A percentile compares a stretch with the other conserved stretches of the same genome.
These are phyloP conservation scores for Solanum hybrid DNA, from an alignment of 305 asterid species.

Conservation along the genomic window DNA sequence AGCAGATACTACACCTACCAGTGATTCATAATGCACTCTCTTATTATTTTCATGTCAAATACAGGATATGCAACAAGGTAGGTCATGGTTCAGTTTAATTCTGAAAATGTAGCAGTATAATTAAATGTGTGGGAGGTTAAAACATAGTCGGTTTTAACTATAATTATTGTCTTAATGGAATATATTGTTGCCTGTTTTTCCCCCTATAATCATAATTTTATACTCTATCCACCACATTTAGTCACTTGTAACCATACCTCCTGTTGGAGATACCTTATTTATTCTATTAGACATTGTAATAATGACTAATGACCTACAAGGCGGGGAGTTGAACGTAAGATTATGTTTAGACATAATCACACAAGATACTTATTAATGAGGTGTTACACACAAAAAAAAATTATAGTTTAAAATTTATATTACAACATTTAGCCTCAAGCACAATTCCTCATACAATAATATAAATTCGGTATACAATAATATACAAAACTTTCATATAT, in stretches of 20 bases:
- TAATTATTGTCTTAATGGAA: neutral
- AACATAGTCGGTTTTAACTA: neutral
- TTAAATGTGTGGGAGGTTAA: neutral
- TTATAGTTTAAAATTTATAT: too few relatives aligned
- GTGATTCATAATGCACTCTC: constrained; percentile 19
- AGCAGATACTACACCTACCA: constrained; percentile 36
- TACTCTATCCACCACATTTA: neutral
- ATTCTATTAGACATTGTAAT: neutral
- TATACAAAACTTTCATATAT: too few relatives aligned
- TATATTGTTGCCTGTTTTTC: neutral
- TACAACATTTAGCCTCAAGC: too few relatives aligned
- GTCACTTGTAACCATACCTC: neutral
- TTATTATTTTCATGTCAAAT: neutral
- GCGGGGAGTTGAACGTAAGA: neutral
- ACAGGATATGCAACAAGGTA: neutral
- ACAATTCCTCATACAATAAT: too few relatives aligned
- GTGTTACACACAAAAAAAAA: too few relatives aligned
- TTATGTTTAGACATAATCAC: neutral
- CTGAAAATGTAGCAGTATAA: neutral
- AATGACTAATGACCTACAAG: neutral
- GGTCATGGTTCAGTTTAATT: neutral
- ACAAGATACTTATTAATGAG: neutral
- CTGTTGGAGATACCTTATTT: neutral
- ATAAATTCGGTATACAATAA: too few relatives aligned
- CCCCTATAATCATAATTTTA: neutral